Evolutionary conservation across 805 yeast genomes (phyloP).

Genomic region (Zygotorulaspora danielsina): DNA sequence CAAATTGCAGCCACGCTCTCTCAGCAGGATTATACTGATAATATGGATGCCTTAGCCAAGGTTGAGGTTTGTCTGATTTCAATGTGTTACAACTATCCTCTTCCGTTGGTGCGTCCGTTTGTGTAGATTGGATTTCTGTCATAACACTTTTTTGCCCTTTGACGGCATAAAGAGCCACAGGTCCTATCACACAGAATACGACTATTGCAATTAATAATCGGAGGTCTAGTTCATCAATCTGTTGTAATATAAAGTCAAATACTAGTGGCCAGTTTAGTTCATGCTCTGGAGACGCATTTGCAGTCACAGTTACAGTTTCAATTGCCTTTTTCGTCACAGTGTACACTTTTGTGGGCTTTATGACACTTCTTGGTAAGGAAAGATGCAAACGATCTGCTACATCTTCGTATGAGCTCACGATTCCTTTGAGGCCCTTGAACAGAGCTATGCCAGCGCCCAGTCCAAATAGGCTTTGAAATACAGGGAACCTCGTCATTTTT

Average conservation of each 20-base stretch:
- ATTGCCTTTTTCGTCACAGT: neutral
- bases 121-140: neutral
- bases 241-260: slow-evolving; percentile 8
- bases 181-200: slow-evolving; percentile 10
- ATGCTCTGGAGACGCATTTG: neutral
- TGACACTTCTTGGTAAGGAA: neutral
- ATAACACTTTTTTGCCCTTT: neutral
- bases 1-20: slow-evolving; percentile 26
- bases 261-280: slow-evolving; percentile 11
- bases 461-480: slow-evolving; percentile 15
- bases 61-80: neutral
- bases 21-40: slow-evolving; percentile 19
- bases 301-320: slow-evolving; percentile 1
- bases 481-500: slow-evolving; percentile 22
- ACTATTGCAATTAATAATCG: slow-evolving; percentile 10
- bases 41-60: no score
- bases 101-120: slow-evolving; percentile 3
- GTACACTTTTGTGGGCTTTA: neutral
- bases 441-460: slow-evolving; percentile 19
- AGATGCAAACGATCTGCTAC: neutral
- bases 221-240: slow-evolving; percentile 10
- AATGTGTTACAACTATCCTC: neutral
- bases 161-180: slow-evolving; percentile 5
- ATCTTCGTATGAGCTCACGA: neutral
- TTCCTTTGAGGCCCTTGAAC: slow-evolving; percentile 14